These are phyloP conservation scores for Ophiostoma triangulosporum DNA, from an alignment of 2,329 filamentous ascomycete species.

Conservation along the genomic window DNA sequence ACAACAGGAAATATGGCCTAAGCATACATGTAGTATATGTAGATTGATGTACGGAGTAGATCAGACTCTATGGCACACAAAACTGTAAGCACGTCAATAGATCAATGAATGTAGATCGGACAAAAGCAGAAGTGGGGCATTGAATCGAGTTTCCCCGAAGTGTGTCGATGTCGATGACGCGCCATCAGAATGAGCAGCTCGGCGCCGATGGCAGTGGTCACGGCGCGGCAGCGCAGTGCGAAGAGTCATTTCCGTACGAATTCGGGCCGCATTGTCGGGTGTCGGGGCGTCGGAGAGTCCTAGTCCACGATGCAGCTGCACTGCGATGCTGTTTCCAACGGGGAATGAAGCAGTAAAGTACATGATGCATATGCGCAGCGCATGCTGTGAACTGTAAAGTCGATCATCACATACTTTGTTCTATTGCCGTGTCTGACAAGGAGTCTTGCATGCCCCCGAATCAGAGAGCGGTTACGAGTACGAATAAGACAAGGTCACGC, in stretches of 20 bases:
- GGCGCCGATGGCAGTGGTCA: background rate
- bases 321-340: background rate
- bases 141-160: background rate
- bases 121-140: too few species aligned
- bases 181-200: background rate
- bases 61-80: too few species aligned
- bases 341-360: too few species aligned
- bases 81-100: too few species aligned
- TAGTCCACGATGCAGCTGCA: background rate
- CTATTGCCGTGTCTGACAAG: background rate
- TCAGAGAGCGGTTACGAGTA: slow-evolving; percentile 4
- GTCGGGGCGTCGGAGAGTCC: background rate
- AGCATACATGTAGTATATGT: too few species aligned
- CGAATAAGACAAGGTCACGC: slow-evolving; percentile 2
- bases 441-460: background rate
- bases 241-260: too few species aligned
- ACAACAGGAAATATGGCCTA: too few species aligned
- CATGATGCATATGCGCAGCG: too few species aligned
- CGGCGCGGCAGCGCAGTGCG: background rate
- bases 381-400: background rate
- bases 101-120: too few species aligned
- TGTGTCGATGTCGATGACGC: background rate
- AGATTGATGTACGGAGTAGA: too few species aligned
- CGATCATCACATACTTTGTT: background rate
- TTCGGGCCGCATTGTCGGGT: background rate